A percentile compares a stretch with the other conserved stretches of the same genome.
Conservation (phyloP, 257 asterid species). For the Phtheirospermum japonicum region DNA sequence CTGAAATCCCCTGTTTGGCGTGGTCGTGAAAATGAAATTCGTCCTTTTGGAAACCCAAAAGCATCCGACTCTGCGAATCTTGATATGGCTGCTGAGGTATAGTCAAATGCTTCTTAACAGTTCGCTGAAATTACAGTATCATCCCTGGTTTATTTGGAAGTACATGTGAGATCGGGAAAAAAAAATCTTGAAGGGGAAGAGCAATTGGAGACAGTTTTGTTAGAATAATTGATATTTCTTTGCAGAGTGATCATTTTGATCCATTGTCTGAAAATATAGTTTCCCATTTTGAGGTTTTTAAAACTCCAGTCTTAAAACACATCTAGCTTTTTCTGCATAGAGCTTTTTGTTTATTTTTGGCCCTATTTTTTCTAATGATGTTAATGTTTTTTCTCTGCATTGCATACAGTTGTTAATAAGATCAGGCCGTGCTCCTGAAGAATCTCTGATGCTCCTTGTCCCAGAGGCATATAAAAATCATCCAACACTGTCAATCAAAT, state of each 20-base stretch:
- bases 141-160: no score
- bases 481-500: conserved; percentile 81
- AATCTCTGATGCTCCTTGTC: conserved; percentile 95
- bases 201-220: no score
- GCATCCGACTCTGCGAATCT: conserved; percentile 99
- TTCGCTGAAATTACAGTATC: no score
- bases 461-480: conserved; percentile 99
- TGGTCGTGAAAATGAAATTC: conserved; percentile 91
- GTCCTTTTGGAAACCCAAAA: conserved; percentile 94
- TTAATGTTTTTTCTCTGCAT: conserved; percentile 28
- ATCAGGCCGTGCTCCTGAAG: conserved; percentile 95
- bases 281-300: neutral
- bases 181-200: no score
- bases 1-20: conserved; percentile 96
- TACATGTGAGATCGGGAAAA: conserved; percentile 8
- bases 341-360: conserved; percentile 1
- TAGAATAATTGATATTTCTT: no score
- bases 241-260: no score
- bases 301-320: conserved; percentile 6
- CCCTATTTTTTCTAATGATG: neutral
- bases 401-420: conserved; percentile 73
- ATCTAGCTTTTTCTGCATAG: conserved; percentile 2
- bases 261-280: no score
- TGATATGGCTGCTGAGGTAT: conserved; percentile 96
- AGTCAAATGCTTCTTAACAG: no score